A percentile compares a stretch with the other conserved stretches of the same genome.
Evolutionary conservation across 768 basidiomycete genomes (phyloP).

Genomic region (Pleurotus pulmonarius): DNA sequence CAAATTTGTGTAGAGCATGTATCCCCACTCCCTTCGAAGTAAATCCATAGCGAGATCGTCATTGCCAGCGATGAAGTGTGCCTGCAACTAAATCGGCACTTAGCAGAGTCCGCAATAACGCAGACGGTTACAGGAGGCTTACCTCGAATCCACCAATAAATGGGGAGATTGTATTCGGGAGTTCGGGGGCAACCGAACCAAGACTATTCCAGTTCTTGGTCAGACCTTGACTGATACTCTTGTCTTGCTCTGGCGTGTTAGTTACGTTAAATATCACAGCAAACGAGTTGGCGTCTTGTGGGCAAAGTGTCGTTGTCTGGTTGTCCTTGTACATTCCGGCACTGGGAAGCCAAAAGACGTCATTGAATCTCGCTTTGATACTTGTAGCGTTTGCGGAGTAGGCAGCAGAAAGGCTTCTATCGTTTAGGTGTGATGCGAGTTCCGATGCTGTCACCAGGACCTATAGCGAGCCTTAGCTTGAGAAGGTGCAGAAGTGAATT

Average conservation of each 20-base stretch:
- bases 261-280: slow-evolving; percentile 54
- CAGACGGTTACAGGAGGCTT: slow-evolving; percentile 6
- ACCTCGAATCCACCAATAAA: slow-evolving; percentile 60
- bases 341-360: slow-evolving; percentile 45
- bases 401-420: slow-evolving; percentile 26
- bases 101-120: neutral
- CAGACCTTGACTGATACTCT: slow-evolving; percentile 43
- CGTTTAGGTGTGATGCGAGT: slow-evolving; percentile 38
- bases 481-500: too few relatives aligned
- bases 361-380: slow-evolving; percentile 47
- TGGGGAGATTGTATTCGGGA: slow-evolving; percentile 56
- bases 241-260: slow-evolving; percentile 29
- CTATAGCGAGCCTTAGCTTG: slow-evolving; percentile 20
- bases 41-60: slow-evolving; percentile 50
- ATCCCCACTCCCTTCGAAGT: slow-evolving; percentile 53
- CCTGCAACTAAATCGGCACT: slow-evolving; percentile 39
- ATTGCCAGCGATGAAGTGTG: slow-evolving; percentile 53
- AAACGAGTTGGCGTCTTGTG: slow-evolving; percentile 58
- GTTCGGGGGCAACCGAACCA: slow-evolving; percentile 51
- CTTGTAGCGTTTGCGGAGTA: slow-evolving; percentile 44
- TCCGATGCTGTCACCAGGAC: slow-evolving; percentile 43
- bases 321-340: slow-evolving; percentile 55
- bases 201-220: slow-evolving; percentile 48
- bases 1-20: slow-evolving; percentile 52
- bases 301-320: slow-evolving; percentile 44